Evolutionary conservation across 805 yeast genomes (phyloP).

Genomic region (Saccharomycopsis microspora): DNA sequence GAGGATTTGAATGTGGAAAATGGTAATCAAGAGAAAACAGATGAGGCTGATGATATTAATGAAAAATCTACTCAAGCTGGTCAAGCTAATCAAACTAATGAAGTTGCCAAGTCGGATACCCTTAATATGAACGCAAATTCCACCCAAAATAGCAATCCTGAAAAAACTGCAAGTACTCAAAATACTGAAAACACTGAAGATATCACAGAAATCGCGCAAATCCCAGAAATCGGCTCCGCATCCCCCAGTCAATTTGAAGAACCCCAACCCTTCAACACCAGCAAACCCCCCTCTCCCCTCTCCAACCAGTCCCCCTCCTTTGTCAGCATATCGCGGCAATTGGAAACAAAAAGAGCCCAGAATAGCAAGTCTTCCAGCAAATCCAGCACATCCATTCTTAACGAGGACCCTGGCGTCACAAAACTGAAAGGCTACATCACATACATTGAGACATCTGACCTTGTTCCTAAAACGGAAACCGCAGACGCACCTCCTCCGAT

Average conservation of each 20-base stretch:
- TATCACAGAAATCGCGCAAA: background rate
- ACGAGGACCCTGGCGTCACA: background rate
- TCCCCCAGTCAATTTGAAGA: background rate
- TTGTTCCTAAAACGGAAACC: background rate
- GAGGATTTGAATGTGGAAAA: background rate
- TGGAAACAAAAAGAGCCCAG: background rate
- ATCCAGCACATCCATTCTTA: background rate
- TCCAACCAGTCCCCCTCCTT: constrained; percentile 11
- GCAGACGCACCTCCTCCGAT: no score
- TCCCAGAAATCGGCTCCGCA: background rate
- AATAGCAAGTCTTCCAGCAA: background rate
- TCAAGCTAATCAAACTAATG: background rate
- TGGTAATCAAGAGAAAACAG: background rate
- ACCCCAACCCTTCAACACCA: background rate
- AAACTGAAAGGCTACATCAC: constrained; percentile 1
- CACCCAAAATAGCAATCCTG: background rate
- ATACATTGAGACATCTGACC: constrained; percentile 5
- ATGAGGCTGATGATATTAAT: background rate
- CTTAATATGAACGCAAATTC: background rate
- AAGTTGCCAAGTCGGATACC: background rate
- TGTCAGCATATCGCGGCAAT: constrained; percentile 8
- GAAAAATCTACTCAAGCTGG: background rate
- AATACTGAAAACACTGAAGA: background rate
- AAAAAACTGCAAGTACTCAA: background rate
- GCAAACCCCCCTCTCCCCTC: background rate